Base-by-base conservation (phyloP, 768 basidiomycete species). In the Tephrocybe sp. region DNA sequence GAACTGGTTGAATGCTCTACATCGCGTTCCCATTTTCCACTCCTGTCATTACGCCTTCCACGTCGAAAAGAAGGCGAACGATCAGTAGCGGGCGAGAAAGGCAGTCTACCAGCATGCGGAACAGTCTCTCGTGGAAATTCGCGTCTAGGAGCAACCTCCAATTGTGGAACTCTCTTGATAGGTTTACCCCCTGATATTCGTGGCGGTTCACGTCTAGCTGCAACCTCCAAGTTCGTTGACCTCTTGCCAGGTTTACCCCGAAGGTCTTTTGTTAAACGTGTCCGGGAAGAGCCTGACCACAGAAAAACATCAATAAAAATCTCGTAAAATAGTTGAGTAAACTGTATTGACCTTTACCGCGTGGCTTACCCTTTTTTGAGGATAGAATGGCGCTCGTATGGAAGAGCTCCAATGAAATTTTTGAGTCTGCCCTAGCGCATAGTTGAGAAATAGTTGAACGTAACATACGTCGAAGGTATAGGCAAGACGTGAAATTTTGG, bases 271-370 rank as follows among this genome's bases (percentile, higher is more conserved):
- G 57, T 53, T 11, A 61, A 42, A 25, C 55, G 52, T 31, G 52
- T 55, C 7, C 57, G 50, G 6, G 57, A 61, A 5, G 53, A 45
- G 36, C 52, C 58, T 59, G 16, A n/a, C 18, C n/a, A 19, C 10
- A 18, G 37, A 19, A n/a, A 34, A 34, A 15, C 34, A n/a, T 18
- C 18, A 29, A 8, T 3, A n/a, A 44, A n/a, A 9, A 15, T 6
- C 15, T n/a, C 18, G 38, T 44, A 18, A 29, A 29, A 33, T 15
- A 21, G 6, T 8, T 25, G 11, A 33, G 18, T 18, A 19, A n/a
- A 22, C 11, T 15, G 21, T 24, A 46, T 33, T 4, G 10, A 19
- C n/a, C 22, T 8, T 30, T 25, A 13, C 22, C 9, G 27, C 34
- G 9, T 6, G 34, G 29, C 33, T 52, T 48, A 11, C 27, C 22